Percentiles rank a stretch among this genome's conserved stretches.
phyloP scores from a whole-genome alignment of 331 rosid species.

The Malus hybrid region DNA sequence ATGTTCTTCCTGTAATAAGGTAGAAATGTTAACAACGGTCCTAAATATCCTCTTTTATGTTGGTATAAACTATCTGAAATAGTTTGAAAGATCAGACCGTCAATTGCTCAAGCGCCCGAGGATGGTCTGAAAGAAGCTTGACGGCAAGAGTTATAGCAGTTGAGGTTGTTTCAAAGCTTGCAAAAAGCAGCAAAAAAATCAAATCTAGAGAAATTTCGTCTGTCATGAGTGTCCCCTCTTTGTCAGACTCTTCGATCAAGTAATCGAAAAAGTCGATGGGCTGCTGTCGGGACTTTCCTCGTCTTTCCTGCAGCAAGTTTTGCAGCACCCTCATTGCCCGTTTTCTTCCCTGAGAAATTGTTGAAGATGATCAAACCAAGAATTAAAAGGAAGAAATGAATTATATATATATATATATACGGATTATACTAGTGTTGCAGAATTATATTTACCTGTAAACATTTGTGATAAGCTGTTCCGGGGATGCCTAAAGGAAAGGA shows the following conservation, averaged over 20 bases:
- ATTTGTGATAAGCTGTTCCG: conserved; percentile 88
- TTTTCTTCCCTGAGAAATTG: conserved; percentile 3
- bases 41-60: not conserved
- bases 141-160: not conserved
- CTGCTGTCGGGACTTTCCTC: not conserved
- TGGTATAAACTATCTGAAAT: too few relatives aligned
- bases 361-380: not conserved
- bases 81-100: not conserved
- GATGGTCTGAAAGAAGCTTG: conserved; percentile 11
- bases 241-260: conserved; percentile 8
- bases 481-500: conserved; percentile 85
- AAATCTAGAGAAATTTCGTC: conserved; percentile 7
- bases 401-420: too few relatives aligned
- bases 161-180: conserved; percentile 9
- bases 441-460: conserved; percentile 52
- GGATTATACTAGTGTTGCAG: not conserved
- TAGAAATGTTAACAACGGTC: not conserved
- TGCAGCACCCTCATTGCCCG: not conserved
- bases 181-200: conserved; percentile 6
- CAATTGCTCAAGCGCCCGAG: conserved; percentile 3
- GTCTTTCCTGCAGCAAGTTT: not conserved
- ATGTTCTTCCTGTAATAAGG: conserved; percentile 15
- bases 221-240: not conserved
- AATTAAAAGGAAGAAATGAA: too few relatives aligned
- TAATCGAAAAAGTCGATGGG: conserved; percentile 8